Conservation (phyloP, 192 early-diverging fungal genomes). For the Backusella sp. region DNA sequence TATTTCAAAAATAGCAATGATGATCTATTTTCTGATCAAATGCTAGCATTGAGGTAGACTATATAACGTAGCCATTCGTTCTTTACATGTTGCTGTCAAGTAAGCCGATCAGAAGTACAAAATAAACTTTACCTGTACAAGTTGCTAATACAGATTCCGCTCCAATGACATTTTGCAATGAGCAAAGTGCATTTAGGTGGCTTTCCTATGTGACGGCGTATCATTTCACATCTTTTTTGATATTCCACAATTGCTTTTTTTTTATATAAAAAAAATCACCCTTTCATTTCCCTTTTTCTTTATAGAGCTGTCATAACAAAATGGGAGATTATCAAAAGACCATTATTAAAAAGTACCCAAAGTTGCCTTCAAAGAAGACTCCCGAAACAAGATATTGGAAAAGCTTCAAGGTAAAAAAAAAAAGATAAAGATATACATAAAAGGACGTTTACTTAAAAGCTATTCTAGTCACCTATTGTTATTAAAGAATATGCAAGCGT, state of each 20-base stretch:
- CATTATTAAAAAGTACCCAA: slow-evolving; percentile 53
- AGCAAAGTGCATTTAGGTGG: background rate
- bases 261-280: background rate
- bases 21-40: no score
- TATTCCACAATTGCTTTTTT: background rate
- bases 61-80: no score
- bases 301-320: background rate
- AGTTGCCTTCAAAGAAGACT: slow-evolving; percentile 51
- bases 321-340: slow-evolving; percentile 56
- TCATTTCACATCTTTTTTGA: background rate
- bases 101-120: no score
- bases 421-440: background rate
- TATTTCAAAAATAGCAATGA: no score
- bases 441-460: background rate
- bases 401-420: slow-evolving; percentile 64
- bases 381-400: slow-evolving; percentile 75
- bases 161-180: no score
- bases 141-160: no score
- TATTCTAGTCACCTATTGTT: slow-evolving; percentile 66
- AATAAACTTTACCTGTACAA: no score
- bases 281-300: background rate
- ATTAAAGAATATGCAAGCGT: slow-evolving; percentile 89
- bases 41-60: no score
- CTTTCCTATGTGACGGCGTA: background rate
- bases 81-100: no score